Conservation (phyloP, 2,329 filamentous ascomycete species). For the Botrytis medusae region DNA sequence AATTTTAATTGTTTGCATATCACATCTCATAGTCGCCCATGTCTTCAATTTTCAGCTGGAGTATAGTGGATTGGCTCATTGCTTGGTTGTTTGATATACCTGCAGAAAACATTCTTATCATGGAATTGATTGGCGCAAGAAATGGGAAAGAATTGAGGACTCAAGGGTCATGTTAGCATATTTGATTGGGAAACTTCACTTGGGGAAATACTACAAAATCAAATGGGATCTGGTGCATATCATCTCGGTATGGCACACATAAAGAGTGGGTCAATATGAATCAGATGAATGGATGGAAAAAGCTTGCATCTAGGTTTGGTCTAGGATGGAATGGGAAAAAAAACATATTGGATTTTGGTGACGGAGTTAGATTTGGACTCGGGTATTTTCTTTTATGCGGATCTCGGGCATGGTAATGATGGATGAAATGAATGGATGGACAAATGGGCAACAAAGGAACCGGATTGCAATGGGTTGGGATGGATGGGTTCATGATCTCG, state of each 20-base stretch:
- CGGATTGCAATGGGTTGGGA: not conserved
- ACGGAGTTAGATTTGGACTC: constrained; percentile 1
- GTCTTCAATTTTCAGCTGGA: constrained; percentile 7
- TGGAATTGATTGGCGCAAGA: constrained; percentile 18
- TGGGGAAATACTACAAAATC: constrained; percentile 17
- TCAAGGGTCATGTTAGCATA: not conserved
- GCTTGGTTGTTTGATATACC: constrained; percentile 2
- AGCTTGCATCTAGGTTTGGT: constrained; percentile 16
- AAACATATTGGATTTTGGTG: constrained; percentile 5
- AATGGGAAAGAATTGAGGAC: constrained; percentile 6
- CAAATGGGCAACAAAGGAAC: constrained; percentile 1
- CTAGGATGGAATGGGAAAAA: constrained; percentile 12
- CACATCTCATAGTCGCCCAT: not conserved
- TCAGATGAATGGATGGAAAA: constrained; percentile 8
- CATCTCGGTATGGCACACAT: not conserved
- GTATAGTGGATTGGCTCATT: constrained; percentile 16
- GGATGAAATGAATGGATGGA: constrained; percentile 12
- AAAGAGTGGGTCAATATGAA: not conserved
- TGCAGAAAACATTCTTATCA: not conserved
- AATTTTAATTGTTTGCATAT: not conserved
- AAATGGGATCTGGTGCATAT: not conserved
- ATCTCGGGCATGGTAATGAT: constrained; percentile 8
- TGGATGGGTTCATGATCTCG: constrained; percentile 16
- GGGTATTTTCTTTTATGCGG: not conserved
- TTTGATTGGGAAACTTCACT: constrained; percentile 6